These are phyloP conservation scores for Steccherinum ochraceum DNA, from an alignment of 768 basidiomycete genomes.

Conservation along the genomic window DNA sequence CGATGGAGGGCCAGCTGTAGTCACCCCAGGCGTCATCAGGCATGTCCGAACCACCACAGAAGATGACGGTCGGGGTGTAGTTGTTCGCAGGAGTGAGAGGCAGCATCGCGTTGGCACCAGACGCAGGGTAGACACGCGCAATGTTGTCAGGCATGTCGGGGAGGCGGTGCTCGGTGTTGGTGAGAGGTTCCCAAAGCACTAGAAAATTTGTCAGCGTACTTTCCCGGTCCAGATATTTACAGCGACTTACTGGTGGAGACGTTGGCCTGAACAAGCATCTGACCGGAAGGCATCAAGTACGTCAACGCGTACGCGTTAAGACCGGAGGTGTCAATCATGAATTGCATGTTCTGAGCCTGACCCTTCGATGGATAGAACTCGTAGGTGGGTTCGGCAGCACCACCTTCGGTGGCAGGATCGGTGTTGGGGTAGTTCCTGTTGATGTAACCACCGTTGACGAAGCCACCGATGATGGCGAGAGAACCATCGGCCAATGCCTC, in stretches of 20 bases:
- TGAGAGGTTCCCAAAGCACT: constrained; percentile 47
- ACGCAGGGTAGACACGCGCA: constrained; percentile 83
- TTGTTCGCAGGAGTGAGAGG: constrained; percentile 87
- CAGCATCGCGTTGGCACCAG: constrained; percentile 84
- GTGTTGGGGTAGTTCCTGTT: constrained; percentile 67
- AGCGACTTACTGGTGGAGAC: constrained; percentile 56
- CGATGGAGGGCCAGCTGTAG: constrained; percentile 63
- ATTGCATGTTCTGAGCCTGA: constrained; percentile 47
- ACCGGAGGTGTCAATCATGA: constrained; percentile 67
- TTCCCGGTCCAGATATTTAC: constrained; percentile 4
- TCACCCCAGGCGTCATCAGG: constrained; percentile 67
- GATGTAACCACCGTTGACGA: constrained; percentile 71
- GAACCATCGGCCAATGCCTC: constrained; percentile 73
- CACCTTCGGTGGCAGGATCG: constrained; percentile 57
- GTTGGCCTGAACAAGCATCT: constrained; percentile 80
- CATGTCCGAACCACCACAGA: constrained; percentile 88
- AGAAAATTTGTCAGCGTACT: constrained; percentile 1
- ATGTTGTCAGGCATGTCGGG: constrained; percentile 71
- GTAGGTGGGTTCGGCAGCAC: constrained; percentile 73
- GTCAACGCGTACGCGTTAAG: constrained; percentile 74
- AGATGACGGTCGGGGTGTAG: constrained; percentile 78
- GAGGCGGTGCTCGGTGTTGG: constrained; percentile 53
- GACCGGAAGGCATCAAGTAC: constrained; percentile 70
- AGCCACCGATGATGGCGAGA: constrained; percentile 76
- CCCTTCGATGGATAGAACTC: constrained; percentile 74